Percentiles rank a stretch among this genome's conserved stretches.
phyloP scores from a whole-genome alignment of 2,329 filamentous ascomycete genomes.

The Septoria petroselini region DNA sequence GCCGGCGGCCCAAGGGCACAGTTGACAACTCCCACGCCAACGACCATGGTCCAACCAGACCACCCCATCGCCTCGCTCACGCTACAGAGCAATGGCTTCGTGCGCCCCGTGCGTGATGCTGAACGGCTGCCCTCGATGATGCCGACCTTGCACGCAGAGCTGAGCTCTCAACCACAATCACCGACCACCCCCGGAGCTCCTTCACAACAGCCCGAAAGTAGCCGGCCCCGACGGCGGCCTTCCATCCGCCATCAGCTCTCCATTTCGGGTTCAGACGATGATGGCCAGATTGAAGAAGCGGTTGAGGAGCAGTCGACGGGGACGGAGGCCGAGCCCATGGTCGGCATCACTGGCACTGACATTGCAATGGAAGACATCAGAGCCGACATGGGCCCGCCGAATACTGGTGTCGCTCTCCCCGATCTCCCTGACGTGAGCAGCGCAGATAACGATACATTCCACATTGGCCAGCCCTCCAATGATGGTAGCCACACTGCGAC shows the following conservation, averaged over 20 bases:
- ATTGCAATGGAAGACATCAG: slow-evolving; percentile 88
- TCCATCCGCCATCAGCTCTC: slow-evolving; percentile 89
- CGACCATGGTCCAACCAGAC: slow-evolving; percentile 24
- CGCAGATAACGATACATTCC: slow-evolving; percentile 83
- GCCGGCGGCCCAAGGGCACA: slow-evolving; percentile 40
- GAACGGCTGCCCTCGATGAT: slow-evolving; percentile 83
- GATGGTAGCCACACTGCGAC: slow-evolving; percentile 77
- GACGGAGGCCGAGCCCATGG: slow-evolving; percentile 70
- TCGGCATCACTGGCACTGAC: slow-evolving; percentile 68
- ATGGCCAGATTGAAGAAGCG: slow-evolving; percentile 78
- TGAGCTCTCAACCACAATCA: slow-evolving; percentile 86
- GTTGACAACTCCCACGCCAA: slow-evolving; percentile 32
- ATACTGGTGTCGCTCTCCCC: slow-evolving; percentile 70
- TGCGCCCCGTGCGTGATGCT: slow-evolving; percentile 74
- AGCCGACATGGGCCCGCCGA: slow-evolving; percentile 65
- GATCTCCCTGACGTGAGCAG: slow-evolving; percentile 73
- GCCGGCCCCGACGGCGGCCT: slow-evolving; percentile 65
- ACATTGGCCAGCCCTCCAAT: slow-evolving; percentile 81
- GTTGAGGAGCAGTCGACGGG: slow-evolving; percentile 74
- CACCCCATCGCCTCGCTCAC: slow-evolving; percentile 33
- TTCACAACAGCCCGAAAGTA: slow-evolving; percentile 50
- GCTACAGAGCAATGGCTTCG: slow-evolving; percentile 50
- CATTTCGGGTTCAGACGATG: slow-evolving; percentile 79
- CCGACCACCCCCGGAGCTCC: slow-evolving; percentile 79
- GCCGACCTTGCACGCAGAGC: slow-evolving; percentile 63